Evolutionary conservation across 805 yeast species (phyloP).

Genomic region (Suhomyces pyralidae): DNA sequence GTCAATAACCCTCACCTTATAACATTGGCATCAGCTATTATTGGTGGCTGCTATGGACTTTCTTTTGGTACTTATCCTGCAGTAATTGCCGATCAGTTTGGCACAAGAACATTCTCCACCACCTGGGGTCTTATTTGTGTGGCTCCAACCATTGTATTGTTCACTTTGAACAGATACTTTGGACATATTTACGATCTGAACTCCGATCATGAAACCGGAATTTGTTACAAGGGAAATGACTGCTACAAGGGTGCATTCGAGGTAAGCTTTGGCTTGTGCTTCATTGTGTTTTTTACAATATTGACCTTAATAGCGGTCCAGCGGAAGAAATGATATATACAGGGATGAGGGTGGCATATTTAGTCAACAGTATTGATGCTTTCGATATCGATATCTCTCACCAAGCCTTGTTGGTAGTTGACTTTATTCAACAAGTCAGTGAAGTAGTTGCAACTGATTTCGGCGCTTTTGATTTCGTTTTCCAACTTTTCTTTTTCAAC

Average conservation of each 20-base stretch:
- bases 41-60: conserved; percentile 69
- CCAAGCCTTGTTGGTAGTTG: conserved; percentile 37
- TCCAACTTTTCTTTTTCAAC: conserved; percentile 56
- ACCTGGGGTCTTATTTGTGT: conserved; percentile 75
- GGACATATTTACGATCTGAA: conserved; percentile 53
- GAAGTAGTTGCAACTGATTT: conserved; percentile 55
- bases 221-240: conserved; percentile 34
- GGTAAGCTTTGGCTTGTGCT: conserved; percentile 27
- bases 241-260: conserved; percentile 39
- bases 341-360: neutral
- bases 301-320: conserved; percentile 26
- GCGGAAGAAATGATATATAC: conserved; percentile 10
- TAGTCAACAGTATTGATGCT: conserved; percentile 39
- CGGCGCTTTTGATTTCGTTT: conserved; percentile 51
- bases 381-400: conserved; percentile 45
- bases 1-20: conserved; percentile 33
- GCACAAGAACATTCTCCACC: conserved; percentile 64
- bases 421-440: conserved; percentile 45
- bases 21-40: conserved; percentile 48
- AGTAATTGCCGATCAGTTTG: conserved; percentile 68
- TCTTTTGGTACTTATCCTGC: conserved; percentile 76
- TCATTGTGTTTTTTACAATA: conserved; percentile 21
- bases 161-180: conserved; percentile 51
- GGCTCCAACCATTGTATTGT: conserved; percentile 60
- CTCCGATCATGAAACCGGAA: conserved; percentile 36